Percentiles rank a stretch among this genome's conserved stretches.
Conservation (phyloP, 176 grass and related monocot species). For the Triticum dicoccoides region DNA sequence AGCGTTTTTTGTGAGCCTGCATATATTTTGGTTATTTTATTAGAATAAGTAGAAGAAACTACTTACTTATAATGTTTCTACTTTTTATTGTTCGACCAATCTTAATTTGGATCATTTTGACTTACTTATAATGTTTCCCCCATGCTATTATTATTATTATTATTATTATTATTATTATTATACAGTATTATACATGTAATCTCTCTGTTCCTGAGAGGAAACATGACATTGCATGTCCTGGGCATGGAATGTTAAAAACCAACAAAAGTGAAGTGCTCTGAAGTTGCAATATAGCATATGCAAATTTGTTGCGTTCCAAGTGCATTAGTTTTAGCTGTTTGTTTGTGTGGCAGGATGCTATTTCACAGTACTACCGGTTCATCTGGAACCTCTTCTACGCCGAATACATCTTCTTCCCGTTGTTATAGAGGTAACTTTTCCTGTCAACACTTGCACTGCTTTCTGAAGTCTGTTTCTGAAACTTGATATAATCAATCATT, state of each 20-base stretch:
- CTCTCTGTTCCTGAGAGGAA: not conserved
- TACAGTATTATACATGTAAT: not conserved
- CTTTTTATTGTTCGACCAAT: too few relatives aligned
- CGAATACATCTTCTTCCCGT: conserved; percentile 80
- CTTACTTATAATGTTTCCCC: too few relatives aligned
- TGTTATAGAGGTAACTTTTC: conserved; percentile 68
- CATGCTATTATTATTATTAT: not conserved
- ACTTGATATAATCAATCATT: not conserved
- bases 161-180: too few relatives aligned
- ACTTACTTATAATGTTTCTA: too few relatives aligned
- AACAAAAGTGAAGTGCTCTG: not conserved
- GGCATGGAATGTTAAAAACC: not conserved
- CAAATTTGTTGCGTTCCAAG: not conserved
- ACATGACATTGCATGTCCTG: conserved; percentile 4
- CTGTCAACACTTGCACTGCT: not conserved
- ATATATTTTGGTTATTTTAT: not conserved
- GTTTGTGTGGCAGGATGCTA: conserved; percentile 67
- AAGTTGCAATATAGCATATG: not conserved
- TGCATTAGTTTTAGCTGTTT: not conserved
- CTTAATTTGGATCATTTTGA: too few relatives aligned
- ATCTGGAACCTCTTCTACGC: conserved; percentile 98
- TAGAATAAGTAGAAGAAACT: not conserved
- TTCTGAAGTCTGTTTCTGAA: not conserved
- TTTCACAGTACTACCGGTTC: conserved; percentile 84
- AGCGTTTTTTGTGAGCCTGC: not conserved